phyloP scores from a whole-genome alignment of 768 basidiomycete genomes.

The Auriscalpium orientale region DNA sequence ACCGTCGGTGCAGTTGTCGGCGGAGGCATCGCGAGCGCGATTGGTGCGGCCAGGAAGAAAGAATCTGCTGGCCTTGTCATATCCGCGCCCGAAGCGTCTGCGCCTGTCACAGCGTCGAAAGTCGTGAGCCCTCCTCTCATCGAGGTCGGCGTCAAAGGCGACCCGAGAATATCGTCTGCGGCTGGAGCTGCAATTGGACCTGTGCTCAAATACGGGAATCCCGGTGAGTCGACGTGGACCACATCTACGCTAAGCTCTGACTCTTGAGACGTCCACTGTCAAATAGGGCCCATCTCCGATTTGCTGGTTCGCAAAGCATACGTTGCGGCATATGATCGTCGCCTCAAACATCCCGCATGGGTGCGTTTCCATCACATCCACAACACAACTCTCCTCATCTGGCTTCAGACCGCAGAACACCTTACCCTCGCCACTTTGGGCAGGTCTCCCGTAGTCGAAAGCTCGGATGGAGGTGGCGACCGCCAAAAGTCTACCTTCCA shows the following conservation, averaged over 20 bases:
- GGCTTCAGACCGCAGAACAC: slow-evolving; percentile 83
- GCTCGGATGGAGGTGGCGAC: slow-evolving; percentile 47
- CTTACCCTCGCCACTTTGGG: slow-evolving; percentile 72
- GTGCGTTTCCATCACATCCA: slow-evolving; percentile 32
- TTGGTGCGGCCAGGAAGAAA: slow-evolving; percentile 30
- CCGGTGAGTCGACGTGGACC: slow-evolving; percentile 42
- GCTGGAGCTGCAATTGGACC: slow-evolving; percentile 22
- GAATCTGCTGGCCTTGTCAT: slow-evolving; percentile 8
- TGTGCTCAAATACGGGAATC: slow-evolving; percentile 73
- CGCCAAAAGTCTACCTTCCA: slow-evolving; percentile 69
- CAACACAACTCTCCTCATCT: not conserved
- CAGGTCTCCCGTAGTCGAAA: slow-evolving; percentile 31
- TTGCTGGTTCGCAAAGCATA: slow-evolving; percentile 75
- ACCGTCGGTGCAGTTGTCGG: slow-evolving; percentile 79
- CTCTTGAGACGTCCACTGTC: not conserved
- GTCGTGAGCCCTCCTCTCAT: slow-evolving; percentile 33
- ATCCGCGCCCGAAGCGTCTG: slow-evolving; percentile 11
- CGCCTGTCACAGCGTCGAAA: not conserved
- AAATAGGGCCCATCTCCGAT: slow-evolving; percentile 79
- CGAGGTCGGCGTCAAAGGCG: slow-evolving; percentile 38
- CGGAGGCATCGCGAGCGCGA: slow-evolving; percentile 56
- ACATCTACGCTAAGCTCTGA: too few species aligned
- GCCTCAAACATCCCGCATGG: slow-evolving; percentile 90
- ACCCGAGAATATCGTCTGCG: slow-evolving; percentile 32
- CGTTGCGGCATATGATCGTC: slow-evolving; percentile 83